Base-by-base conservation (phyloP, 1,284 basidiomycete genomes). In the Puccinia hordei region DNA sequence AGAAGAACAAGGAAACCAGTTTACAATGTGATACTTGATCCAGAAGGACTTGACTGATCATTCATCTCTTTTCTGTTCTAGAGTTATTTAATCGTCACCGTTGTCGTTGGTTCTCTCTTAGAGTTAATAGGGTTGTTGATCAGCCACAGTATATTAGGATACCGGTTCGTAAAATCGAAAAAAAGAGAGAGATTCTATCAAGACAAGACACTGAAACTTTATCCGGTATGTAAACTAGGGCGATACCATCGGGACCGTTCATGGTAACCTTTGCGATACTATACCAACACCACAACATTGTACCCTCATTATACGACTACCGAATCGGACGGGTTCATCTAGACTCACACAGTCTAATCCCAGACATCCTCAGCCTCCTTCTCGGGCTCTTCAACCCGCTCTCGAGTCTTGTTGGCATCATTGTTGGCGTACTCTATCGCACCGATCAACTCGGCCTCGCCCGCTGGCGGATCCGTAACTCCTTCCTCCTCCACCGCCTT, bases 221-320 rank as follows among this genome's bases (percentile, higher is more conserved):
- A n/a, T n/a, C 35, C 65, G 51, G 75, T 78, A 2, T 35, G 75
- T 59, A n/a, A 30, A 6, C 2, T 44, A 79, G 76, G 24, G 49
- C 76, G 41, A 79, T 79, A 68, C 76, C 76, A 6, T 79, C 76
- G 13, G 76, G 76, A 4, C 76, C 76, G n/a, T 79, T 79, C 66
- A 38, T 79, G 35, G 38, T 79, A 22, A 71, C 76, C 27, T 79
- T 71, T 71, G 63, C 76, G 55, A 79, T 79, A 57, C 22, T 72
- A 4, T 71, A 79, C 57, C 76, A 79, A 61, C 53, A 79, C 66
- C 66, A 72, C 27, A 17, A 24, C 12, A 27, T 71, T 10, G 65
- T 79, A 9, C 76, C 76, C 1, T 44, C 76, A 24, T 27, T 79
- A 24, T 69, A 79, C 55, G 53, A 72, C 38, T 79, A 79, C 33